Percentiles rank a stretch among this genome's conserved stretches.
These are phyloP conservation scores for Acer yangbiense DNA, from an alignment of 345 rosid species.

Conservation along the genomic window DNA sequence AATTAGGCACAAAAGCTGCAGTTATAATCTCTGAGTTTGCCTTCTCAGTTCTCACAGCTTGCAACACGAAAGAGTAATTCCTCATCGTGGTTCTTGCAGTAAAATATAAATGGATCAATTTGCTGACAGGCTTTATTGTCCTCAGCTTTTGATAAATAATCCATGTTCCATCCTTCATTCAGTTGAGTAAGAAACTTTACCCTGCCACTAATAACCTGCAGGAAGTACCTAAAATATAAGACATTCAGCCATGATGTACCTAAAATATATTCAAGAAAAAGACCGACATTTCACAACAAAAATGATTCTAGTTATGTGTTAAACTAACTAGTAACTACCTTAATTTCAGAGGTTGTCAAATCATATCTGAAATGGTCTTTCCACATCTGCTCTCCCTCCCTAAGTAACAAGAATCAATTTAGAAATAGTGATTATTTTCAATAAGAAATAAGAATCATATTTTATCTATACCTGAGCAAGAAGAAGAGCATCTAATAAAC, in stretches of 20 bases:
- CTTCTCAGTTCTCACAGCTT: constrained; percentile 26
- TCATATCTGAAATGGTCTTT: constrained; percentile 35
- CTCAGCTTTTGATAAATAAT: constrained; percentile 17
- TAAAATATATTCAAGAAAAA: not conserved
- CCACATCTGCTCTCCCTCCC: constrained; percentile 43
- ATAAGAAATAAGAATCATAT: not conserved
- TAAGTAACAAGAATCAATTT: constrained; percentile 17
- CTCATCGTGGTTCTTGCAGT: constrained; percentile 25
- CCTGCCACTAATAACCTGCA: constrained; percentile 34
- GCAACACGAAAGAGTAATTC: constrained; percentile 39
- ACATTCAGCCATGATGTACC: not conserved
- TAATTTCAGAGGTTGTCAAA: constrained; percentile 33
- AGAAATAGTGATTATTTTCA: not conserved
- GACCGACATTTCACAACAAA: not conserved
- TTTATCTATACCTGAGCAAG: constrained; percentile 32
- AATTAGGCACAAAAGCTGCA: constrained; percentile 30
- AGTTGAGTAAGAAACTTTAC: constrained; percentile 39
- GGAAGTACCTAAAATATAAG: constrained; percentile 10
- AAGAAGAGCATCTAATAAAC: constrained; percentile 36
- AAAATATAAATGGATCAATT: constrained; percentile 15
- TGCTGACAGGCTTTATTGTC: constrained; percentile 14
- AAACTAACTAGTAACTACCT: constrained; percentile 25
- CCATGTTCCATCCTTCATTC: constrained; percentile 24
- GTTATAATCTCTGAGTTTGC: constrained; percentile 33
- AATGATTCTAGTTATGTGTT: not conserved